Evolutionary conservation across 2,329 filamentous ascomycete species (phyloP), one percentile per base, ranked within the genome.

Genomic region (Cladosporium sp.): DNA sequence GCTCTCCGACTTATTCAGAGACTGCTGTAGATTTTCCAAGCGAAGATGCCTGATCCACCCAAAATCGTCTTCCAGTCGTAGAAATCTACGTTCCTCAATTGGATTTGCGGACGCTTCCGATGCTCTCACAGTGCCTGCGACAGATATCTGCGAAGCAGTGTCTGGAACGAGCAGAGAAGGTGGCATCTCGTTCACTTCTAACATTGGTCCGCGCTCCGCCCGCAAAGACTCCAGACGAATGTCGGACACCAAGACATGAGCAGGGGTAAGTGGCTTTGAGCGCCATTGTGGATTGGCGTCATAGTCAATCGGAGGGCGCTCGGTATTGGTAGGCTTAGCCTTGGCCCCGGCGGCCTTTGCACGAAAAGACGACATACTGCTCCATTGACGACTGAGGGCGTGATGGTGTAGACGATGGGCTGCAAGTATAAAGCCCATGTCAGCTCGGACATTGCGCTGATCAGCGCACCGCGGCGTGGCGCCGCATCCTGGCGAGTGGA

Each of bases 31-130:
- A 7, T 55, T 32, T 19, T 65, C 59, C 20, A 71, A 66, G 19
- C 74, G 65, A 37, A 77, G 57, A 48, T 68, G 65, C 34, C 74
- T 70, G 61, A 76, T 68, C 75, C 75, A 77, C n/a, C 75, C 75
- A 59, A 73, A 76, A 50, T 75, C 71, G 2, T 66, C 60, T 28
- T 73, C 71, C 28, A 76, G 59, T n/a, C 59, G 62, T 34, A 64
- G 64, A 13, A 75, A 62, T 24, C 67, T 68, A 28, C 68, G 65
- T 56, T 72, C 68, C 57, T 77, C 74, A 40, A 70, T 73, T 9
- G 69, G 66, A 47, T 71, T 72, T 8, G 62, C 62, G 2, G 70
- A 62, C 0, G 65, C 63, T 4, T 68, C 60, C 10, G 61, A 34
- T 12, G 65, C 60, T 19, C 62, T 58, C 7, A 64, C 55, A 15